Base-by-base conservation (phyloP, 495 filamentous ascomycete genomes). In the Pseudoneurospora amorphoporcata region DNA sequence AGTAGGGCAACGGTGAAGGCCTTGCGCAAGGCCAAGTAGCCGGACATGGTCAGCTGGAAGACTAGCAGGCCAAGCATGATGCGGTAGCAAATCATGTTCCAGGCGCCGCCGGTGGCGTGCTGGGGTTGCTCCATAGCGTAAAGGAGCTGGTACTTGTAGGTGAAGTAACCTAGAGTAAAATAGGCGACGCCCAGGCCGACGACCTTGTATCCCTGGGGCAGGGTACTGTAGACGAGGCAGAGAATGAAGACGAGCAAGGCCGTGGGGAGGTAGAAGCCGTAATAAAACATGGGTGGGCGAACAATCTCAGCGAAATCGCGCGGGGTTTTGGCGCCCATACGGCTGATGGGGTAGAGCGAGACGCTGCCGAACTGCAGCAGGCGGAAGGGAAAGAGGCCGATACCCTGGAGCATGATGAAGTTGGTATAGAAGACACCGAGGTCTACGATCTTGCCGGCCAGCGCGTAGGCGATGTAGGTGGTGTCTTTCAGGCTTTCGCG, bases 51-150 rank as follows among this genome's bases (percentile, higher is more conserved):
- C 35, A 97, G 78, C 76, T 99, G 94, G 78, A 97, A 97, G 40
- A 98, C 86, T 17, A 94, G 81, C 16, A 97, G 79, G 2, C 95
- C 96, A 40, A 97, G 82, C 38, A 97, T 86, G 38, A 98, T 84
- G 23, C 96, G 90, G 74, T 94, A 92, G 81, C 94, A 97, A 43
- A 98, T 96, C 85, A 98, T 95, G 29, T 90, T 88, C 96, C 96
- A 99, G 2, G 94, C 94, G 72, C 90, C 88, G 39, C 96, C 96
- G 0, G 95, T 98, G 6, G 95, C 94, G 78, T 98, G 94, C 73
- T 97, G 94, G 8, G 92, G 91, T 77, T 98, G 94, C 79, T 98
- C 94, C 96, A 99, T 98, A 10, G 96, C 93, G 80, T 98, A 99
- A 5, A 99, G 85, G 7, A 99, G 86, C 81, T 98, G 96, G 78